phyloP scores from a whole-genome alignment of 1,284 basidiomycete genomes.

The Lentinus polychrous region DNA sequence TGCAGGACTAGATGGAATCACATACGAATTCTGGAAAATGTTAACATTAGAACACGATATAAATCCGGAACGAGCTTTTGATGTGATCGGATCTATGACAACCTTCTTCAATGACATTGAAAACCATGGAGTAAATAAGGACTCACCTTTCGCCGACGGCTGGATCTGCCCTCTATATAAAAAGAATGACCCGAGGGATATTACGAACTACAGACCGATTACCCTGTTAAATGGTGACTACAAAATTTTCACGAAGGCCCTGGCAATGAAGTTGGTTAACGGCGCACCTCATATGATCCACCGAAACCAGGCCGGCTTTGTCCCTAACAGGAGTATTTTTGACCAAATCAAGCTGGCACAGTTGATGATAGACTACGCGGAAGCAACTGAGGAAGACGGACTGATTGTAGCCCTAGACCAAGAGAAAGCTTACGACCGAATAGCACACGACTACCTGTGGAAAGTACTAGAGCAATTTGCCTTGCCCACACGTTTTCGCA shows the following conservation, averaged over 20 bases:
- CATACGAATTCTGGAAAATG: conserved; percentile 20
- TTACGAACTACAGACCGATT: conserved; percentile 28
- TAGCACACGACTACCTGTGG: conserved; percentile 26
- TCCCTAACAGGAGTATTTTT: conserved; percentile 18
- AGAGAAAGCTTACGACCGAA: conserved; percentile 26
- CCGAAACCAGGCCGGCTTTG: conserved; percentile 24
- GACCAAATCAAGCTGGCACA: conserved; percentile 18
- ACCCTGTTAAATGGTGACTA: conserved; percentile 22
- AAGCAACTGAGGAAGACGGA: conserved; percentile 16
- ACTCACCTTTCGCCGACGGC: conserved; percentile 19
- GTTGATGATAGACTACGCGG: conserved; percentile 19
- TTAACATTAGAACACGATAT: background rate
- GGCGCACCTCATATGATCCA: conserved; percentile 15
- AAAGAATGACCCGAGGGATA: conserved; percentile 21
- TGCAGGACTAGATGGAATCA: conserved; percentile 15
- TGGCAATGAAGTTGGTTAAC: conserved; percentile 14
- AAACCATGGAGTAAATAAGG: conserved; percentile 4
- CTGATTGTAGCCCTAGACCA: conserved; percentile 11
- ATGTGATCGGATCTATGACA: conserved; percentile 11
- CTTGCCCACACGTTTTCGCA: conserved; percentile 17
- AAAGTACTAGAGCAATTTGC: conserved; percentile 11
- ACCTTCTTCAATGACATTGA: conserved; percentile 16
- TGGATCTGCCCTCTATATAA: conserved; percentile 31
- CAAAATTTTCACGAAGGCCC: conserved; percentile 12
- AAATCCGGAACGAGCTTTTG: background rate